Evolutionary conservation across 2,329 filamentous ascomycete species (phyloP), one percentile per base, ranked within the genome.

Genomic region (Rhynchosporium secalis): DNA sequence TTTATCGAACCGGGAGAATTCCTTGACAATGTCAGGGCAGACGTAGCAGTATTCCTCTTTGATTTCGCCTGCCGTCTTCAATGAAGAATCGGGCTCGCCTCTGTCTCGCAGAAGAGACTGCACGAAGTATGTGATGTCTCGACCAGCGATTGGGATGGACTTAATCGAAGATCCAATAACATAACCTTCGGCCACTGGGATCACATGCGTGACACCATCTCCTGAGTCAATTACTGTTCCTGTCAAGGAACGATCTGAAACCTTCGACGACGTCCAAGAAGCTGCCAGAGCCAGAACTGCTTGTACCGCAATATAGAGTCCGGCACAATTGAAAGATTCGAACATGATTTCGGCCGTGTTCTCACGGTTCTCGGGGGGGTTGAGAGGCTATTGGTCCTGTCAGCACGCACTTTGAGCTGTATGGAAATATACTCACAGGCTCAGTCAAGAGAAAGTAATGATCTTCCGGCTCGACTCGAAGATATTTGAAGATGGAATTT

Each of bases 271-370:
- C 33, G 95, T 99, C 95, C 95, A 99, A 8, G 95, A 98, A 26
- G 96, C 95, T 49, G 95, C 95, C 51, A 99, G 86, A 15, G 96
- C 95, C 61, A 99, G 88, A 28, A 99, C 95, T 38, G 95, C 95
- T 79, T 99, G 95, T 13, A 99, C 95, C 52, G 95, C 95, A 75
- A 99, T 99, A 79, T 99, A 99, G 68, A 99, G 88, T 79, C 95
- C 95, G 62, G 95, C 94, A 77, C 95, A 98, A 80, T 99, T 99
- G 83, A 99, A 99, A 3, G 95, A 98, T 76, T 99, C 95, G 80
- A 99, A 99, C 86, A 99, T 97, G 78, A 99, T 99, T 77, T 99
- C 95, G 77, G 95, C 95, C 31, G 95, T 98, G 76, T 96, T 97
- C 79, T 99, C 95, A 75, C 95, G 92, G 79, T 99, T 98, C 80